Evolutionary conservation across 140 eudicot species (phyloP).

Genomic region (Flaveria floridana): DNA sequence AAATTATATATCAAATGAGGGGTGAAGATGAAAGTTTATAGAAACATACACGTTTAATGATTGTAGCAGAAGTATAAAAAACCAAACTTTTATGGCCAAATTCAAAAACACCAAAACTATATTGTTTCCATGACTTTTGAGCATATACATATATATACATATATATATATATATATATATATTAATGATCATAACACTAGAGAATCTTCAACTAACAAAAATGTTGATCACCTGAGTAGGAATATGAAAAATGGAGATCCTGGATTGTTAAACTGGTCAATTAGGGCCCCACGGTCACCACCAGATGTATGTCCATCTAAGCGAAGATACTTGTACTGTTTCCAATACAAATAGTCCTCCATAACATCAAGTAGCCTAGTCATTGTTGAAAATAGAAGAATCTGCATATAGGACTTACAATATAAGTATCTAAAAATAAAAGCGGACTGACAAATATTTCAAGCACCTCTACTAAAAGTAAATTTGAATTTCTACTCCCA

Average conservation of each 20-base stretch:
- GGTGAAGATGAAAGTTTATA: too few species aligned
- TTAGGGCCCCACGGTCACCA: constrained; percentile 90
- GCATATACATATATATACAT: too few species aligned
- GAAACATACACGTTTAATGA: too few species aligned
- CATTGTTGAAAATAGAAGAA: constrained; percentile 97
- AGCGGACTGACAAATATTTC: neutral
- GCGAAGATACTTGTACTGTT: constrained; percentile 89
- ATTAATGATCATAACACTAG: neutral
- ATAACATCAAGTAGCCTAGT: constrained; percentile 98
- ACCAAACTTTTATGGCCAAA: too few species aligned
- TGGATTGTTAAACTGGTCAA: constrained; percentile 76
- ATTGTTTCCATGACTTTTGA: too few species aligned
- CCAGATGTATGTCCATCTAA: constrained; percentile 98
- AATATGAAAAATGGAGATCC: constrained; percentile 91
- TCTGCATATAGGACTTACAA: constrained; percentile 50
- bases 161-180: too few species aligned
- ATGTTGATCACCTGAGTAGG: constrained; percentile 69
- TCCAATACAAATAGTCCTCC: constrained; percentile 96
- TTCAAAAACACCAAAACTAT: too few species aligned
- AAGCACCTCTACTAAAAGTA: constrained; percentile 14
- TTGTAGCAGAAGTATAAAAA: too few species aligned
- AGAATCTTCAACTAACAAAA: constrained; percentile 7
- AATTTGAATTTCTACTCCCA: constrained; percentile 3
- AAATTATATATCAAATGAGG: too few species aligned
- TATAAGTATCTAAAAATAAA: constrained; percentile 18